Evolutionary conservation across 305 asterid genomes (phyloP), one percentile per base, ranked within the genome.

Genomic region (Ajuga reptans): DNA sequence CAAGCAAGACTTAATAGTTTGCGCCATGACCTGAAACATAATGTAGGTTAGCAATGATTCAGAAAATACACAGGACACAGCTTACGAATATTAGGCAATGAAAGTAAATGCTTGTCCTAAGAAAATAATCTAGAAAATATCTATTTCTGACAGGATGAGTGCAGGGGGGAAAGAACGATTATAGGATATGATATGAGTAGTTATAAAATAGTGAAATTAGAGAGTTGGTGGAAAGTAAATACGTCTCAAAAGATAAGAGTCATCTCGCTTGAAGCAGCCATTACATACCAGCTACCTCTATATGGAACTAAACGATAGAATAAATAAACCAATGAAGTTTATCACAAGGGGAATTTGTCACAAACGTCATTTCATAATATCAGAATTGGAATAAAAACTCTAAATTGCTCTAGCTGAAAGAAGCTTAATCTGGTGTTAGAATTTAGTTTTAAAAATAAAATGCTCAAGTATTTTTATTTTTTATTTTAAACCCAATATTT

Each of bases 1-100:
- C 86, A 94, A 83, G 74, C 88, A 87, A 75, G 89, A 87, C 81
- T 79, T 94, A 57, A 94, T 86, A 63, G 99, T 91, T 77, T 87
- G 87, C 57, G 97, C 87, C 81, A 89, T 79, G 17, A 83, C 96
- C 99, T 91, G 86, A 82, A 72, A 72, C 34, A 73, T 45, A 33
- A 54, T 8, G 43, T 41, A 14, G 36, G 45, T 53, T 55, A 72
- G 31, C 51, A 69, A 12, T 64, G 60, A 63, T 59, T 69, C 43
- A 67, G 42, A 49, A 47, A 33, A 55, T 66, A 49, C 53, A 46
- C 5, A 70, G 27, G 31, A 61, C 9, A 60, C 45, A 53, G 52
- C 74, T 33, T 57, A 69, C 41, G 42, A 62, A 27, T 21, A 68
- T 34, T 57, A 9, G 58, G 45, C 34, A 60, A 50, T 43, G 9